Evolutionary conservation across 2,329 filamentous ascomycete genomes (phyloP).

Genomic region (Cladophialophora yegresii): DNA sequence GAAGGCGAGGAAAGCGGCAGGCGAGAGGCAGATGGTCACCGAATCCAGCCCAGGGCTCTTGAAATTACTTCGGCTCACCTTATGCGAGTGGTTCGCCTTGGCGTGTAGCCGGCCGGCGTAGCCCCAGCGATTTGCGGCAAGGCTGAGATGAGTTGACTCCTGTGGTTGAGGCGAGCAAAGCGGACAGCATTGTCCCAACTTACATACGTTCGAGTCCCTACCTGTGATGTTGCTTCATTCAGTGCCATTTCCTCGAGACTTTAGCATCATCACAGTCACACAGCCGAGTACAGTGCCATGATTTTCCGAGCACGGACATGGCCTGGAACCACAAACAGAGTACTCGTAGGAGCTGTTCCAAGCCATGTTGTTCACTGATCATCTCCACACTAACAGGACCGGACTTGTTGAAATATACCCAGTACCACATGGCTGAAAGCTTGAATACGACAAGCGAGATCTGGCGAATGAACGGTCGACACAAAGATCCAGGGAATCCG

Average conservation of each 20-base stretch:
- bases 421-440: neutral
- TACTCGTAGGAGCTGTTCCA: neutral
- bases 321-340: neutral
- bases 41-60: slow-evolving; percentile 6
- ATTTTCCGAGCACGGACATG: neutral
- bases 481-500: neutral
- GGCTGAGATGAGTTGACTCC: neutral
- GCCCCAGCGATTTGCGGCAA: neutral
- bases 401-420: slow-evolving; percentile 7
- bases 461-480: neutral
- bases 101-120: slow-evolving; percentile 5
- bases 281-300: neutral
- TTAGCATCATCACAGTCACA: neutral
- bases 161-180: neutral
- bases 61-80: slow-evolving; percentile 15
- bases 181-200: neutral
- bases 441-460: neutral
- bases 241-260: neutral
- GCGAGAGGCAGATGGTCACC: neutral
- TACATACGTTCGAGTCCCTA: neutral
- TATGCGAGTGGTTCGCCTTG: slow-evolving; percentile 1
- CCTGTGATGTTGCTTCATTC: neutral
- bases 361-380: slow-evolving; percentile 1
- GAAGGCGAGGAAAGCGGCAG: neutral
- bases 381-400: neutral